Conservation (phyloP, 371 early-diverging fungal species). For the Catenaria anguillulae region DNA sequence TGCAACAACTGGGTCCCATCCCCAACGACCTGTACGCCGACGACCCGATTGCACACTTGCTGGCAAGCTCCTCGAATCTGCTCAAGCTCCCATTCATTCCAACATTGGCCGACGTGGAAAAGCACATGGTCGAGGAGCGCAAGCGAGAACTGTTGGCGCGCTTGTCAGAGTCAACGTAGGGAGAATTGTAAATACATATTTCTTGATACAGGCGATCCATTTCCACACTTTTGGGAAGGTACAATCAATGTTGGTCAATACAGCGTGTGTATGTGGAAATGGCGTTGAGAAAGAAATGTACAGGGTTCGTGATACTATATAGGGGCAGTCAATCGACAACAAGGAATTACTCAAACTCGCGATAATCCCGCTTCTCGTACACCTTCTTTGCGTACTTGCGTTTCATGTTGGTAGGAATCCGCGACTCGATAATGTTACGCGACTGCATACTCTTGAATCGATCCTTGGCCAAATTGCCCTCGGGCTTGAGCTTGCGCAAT, state of each 20-base stretch:
- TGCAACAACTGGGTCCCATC: no score
- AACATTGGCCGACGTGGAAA: background rate
- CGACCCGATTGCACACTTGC: background rate
- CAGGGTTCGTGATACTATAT: no score
- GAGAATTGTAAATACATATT: no score
- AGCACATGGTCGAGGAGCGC: background rate
- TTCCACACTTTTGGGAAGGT: no score
- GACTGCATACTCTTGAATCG: conserved; percentile 65
- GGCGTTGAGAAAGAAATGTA: no score
- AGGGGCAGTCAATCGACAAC: no score
- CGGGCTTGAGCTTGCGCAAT: conserved; percentile 49
- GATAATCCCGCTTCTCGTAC: conserved; percentile 30
- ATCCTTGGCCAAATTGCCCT: conserved; percentile 70
- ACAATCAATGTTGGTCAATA: no score
- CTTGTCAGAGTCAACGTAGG: no score
- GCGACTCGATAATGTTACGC: conserved; percentile 73
- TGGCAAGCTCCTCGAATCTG: background rate
- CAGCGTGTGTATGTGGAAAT: no score
- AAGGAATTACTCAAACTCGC: no score
- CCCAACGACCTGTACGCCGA: background rate
- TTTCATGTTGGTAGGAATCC: conserved; percentile 26
- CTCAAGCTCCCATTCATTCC: background rate
- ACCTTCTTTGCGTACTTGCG: conserved; percentile 15
- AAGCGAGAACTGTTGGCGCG: background rate
- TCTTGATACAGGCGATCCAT: no score